phyloP scores from a whole-genome alignment of 2,329 filamentous ascomycete genomes.

The Botrytis sinoallii region DNA sequence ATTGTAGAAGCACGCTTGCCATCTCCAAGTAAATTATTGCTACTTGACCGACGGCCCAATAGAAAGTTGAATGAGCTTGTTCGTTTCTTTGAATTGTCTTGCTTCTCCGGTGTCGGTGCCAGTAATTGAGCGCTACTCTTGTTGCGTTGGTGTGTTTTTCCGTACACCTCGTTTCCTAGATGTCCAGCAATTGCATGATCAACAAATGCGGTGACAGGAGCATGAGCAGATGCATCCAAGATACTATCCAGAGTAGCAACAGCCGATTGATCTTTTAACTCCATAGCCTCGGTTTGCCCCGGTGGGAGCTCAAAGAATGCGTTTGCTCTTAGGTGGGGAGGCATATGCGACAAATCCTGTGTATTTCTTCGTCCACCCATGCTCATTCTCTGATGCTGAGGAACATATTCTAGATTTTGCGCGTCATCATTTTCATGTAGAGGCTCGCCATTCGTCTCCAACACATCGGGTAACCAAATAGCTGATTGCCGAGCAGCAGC shows the following conservation, averaged over 20 bases:
- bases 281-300: constrained; percentile 49
- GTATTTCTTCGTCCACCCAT: constrained; percentile 37
- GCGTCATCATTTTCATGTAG: constrained; percentile 28
- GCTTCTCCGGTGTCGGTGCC: constrained; percentile 33
- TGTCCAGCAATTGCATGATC: constrained; percentile 81
- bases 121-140: constrained; percentile 44
- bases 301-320: constrained; percentile 78
- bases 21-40: constrained; percentile 27
- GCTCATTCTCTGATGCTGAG: constrained; percentile 37
- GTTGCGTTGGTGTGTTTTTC: constrained; percentile 51
- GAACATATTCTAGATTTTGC: constrained; percentile 34
- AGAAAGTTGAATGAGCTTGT: constrained; percentile 49
- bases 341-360: constrained; percentile 54
- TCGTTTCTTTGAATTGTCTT: constrained; percentile 42
- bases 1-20: constrained; percentile 29
- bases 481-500: constrained; percentile 42
- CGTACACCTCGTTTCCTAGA: constrained; percentile 73
- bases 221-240: constrained; percentile 80
- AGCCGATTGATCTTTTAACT: constrained; percentile 74
- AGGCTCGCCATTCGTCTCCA: constrained; percentile 31
- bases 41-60: constrained; percentile 30
- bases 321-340: constrained; percentile 84
- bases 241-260: constrained; percentile 88
- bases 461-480: constrained; percentile 38
- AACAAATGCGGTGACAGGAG: constrained; percentile 87